Evolutionary conservation across 768 basidiomycete genomes (phyloP), one percentile per base, ranked within the genome.

Genomic region (Trametes cinnabarina): DNA sequence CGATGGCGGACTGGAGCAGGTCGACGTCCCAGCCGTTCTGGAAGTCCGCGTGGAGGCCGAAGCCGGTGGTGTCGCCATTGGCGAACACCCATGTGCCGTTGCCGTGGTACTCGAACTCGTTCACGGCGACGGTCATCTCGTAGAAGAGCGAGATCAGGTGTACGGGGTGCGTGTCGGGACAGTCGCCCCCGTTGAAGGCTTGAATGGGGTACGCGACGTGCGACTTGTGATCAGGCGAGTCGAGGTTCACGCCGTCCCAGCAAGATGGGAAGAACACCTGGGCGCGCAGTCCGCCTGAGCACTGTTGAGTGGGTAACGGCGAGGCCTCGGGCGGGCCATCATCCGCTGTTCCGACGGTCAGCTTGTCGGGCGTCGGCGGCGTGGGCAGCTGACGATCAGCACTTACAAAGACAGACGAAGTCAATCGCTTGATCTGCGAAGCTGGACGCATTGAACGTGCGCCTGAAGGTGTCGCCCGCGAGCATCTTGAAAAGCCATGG

Each of bases 231-330:
- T 77, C 72, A 0, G 68, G 11, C 17, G 70, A 71, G 62, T 77
- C 73, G 30, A 75, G 62, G 63, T 77, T 71, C 47, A 64, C 55
- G 35, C 76, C 76, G 55, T 77, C 71, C 76, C 76, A 76, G 69
- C 72, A 76, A 25, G 61, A 57, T 17, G 67, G 70, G 66, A 75
- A 71, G 58, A 72, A 69, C 0, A 72, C 41, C 50, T 72, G 72
- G 2, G 65, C 66, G 25, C 70, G 65, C 42, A 71, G 60, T 10
- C 70, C 71, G 35, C 63, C 51, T 15, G 66, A 60, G 46, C 72
- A 73, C 6, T 47, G 47, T 40, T 63, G 65, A 30, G 46, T 32
- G 26, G 57, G 56, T 47, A 65, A 51, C 47, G 58, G 39, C 30
- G 60, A 54, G 17, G 57, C 57, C 53, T 66, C 57, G 20, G 61